A percentile compares a stretch with the other conserved stretches of the same genome.
These are phyloP conservation scores for Coleophoma crateriformis DNA, from an alignment of 2,329 filamentous ascomycete species.

Conservation along the genomic window DNA sequence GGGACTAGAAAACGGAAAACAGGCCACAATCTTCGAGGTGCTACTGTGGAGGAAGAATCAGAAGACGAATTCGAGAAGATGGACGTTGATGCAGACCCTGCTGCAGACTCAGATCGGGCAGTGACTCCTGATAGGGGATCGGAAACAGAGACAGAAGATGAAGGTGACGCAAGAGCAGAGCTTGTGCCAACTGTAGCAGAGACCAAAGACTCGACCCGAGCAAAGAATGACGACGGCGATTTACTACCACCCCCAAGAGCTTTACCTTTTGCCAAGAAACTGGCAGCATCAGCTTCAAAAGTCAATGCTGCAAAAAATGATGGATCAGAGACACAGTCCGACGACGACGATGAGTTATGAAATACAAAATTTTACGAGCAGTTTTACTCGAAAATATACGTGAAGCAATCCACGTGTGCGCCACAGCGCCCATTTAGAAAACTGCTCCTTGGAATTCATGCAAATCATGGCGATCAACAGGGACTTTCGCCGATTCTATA, in stretches of 20 bases:
- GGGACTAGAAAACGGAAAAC: slow-evolving; percentile 47
- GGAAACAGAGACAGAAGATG: slow-evolving; percentile 5
- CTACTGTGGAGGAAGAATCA: slow-evolving; percentile 30
- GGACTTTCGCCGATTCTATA: too few species aligned
- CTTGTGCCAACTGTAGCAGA: not conserved
- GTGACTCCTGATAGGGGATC: not conserved
- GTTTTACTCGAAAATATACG: too few species aligned
- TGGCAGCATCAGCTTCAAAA: not conserved
- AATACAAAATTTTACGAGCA: not conserved
- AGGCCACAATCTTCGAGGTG: slow-evolving; percentile 6
- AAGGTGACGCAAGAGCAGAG: not conserved
- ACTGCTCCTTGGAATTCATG: too few species aligned
- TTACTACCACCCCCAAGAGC: not conserved
- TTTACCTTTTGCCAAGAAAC: slow-evolving; percentile 1
- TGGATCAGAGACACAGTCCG: slow-evolving; percentile 4
- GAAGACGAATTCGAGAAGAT: slow-evolving; percentile 45
- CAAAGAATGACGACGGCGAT: not conserved
- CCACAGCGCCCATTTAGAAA: too few species aligned
- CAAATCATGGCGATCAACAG: too few species aligned
- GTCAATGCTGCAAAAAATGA: not conserved
- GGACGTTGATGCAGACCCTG: slow-evolving; percentile 36
- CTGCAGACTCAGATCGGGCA: slow-evolving; percentile 9
- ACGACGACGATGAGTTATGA: slow-evolving; percentile 2
- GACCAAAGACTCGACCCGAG: not conserved
- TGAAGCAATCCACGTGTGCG: too few species aligned